These are phyloP conservation scores for Candolleomyces aberdarensis DNA, from an alignment of 768 basidiomycete genomes.

Conservation along the genomic window DNA sequence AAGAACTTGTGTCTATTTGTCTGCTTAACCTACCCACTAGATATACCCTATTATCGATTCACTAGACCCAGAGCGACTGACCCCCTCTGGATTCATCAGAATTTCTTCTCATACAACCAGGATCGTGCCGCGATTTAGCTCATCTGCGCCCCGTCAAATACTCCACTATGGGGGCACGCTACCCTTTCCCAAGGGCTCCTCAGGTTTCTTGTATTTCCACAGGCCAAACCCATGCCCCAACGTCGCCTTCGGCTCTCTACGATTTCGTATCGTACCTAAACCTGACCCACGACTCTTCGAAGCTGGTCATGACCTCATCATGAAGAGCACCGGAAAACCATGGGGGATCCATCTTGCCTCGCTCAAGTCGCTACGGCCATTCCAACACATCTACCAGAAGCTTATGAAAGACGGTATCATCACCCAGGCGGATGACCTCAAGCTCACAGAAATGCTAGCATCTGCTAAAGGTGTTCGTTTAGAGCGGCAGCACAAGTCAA, in stretches of 20 bases:
- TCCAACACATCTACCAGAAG: not conserved
- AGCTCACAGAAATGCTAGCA: too few relatives aligned
- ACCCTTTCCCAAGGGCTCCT: not conserved
- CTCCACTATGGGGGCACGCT: not conserved
- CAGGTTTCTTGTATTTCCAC: constrained; percentile 1
- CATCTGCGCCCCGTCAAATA: not conserved
- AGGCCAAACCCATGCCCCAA: not conserved
- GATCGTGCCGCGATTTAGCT: not conserved
- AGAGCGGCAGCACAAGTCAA: not conserved
- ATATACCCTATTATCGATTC: too few relatives aligned
- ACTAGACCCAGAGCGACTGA: too few relatives aligned
- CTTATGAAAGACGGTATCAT: not conserved
- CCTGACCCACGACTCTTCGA: not conserved
- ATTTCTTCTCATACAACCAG: not conserved
- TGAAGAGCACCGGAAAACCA: not conserved
- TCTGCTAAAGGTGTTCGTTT: too few relatives aligned
- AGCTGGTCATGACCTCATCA: not conserved
- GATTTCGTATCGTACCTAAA: not conserved
- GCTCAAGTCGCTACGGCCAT: not conserved
- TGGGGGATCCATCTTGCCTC: not conserved
- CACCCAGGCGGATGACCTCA: not conserved
- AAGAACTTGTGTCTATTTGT: too few relatives aligned
- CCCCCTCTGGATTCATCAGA: too few relatives aligned
- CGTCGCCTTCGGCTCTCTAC: not conserved
- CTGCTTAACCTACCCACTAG: too few relatives aligned